These are phyloP conservation scores for Rhododendron vialii DNA, from an alignment of 148 eudicot genomes.

Conservation along the genomic window DNA sequence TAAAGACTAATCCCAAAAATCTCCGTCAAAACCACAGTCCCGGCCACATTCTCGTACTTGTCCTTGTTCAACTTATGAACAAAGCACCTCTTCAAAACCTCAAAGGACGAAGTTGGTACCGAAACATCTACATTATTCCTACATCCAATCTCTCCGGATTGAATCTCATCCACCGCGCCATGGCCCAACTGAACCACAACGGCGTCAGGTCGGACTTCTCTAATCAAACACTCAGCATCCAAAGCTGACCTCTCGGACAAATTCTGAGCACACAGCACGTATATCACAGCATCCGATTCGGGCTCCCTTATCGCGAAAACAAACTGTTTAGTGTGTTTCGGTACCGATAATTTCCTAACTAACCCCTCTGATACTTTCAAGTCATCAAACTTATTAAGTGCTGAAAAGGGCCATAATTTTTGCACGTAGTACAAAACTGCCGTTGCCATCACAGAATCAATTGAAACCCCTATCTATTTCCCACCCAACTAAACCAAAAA, in stretches of 20 bases:
- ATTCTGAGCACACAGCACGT: conserved; percentile 80
- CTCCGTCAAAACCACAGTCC: conserved; percentile 73
- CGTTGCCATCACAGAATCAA: conserved; percentile 12
- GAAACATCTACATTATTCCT: conserved; percentile 22
- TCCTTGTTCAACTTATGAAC: conserved; percentile 53
- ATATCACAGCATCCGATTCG: conserved; percentile 46
- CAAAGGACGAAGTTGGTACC: conserved; percentile 74
- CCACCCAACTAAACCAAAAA: background rate
- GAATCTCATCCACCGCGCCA: conserved; percentile 23
- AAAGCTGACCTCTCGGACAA: conserved; percentile 74
- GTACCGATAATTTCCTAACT: conserved; percentile 52
- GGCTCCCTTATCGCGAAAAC: conserved; percentile 63
- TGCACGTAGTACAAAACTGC: conserved; percentile 21
- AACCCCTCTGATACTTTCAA: conserved; percentile 50
- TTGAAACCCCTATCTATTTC: background rate
- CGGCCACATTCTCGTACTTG: conserved; percentile 71
- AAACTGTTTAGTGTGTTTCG: conserved; percentile 73
- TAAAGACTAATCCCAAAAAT: conserved; percentile 78
- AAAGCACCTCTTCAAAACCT: conserved; percentile 71
- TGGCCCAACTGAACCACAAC: conserved; percentile 56
- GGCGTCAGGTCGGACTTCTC: conserved; percentile 72
- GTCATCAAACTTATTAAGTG: conserved; percentile 25
- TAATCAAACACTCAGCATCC: conserved; percentile 70
- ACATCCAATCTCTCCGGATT: conserved; percentile 25
- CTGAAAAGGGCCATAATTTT: conserved; percentile 47